Base-by-base conservation (phyloP, 2,329 filamentous ascomycete species). In the Colletotrichum ledebouriae region DNA sequence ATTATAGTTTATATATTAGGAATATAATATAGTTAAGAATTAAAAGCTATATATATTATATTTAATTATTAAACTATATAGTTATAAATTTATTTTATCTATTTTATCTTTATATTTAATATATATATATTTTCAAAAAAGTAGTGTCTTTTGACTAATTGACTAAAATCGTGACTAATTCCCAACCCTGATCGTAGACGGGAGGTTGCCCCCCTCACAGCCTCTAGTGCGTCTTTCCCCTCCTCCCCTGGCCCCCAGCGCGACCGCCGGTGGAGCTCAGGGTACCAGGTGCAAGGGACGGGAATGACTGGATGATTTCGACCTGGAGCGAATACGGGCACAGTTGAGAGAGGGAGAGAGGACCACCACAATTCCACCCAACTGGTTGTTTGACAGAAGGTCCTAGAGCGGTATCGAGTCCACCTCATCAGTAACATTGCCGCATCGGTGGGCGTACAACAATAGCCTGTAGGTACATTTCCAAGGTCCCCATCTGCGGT, bases 401-500 rank as follows among this genome's bases (percentile, higher is more conserved):
- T 33, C 12, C 20, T 6, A 53, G 56, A 55, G 39, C 44, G 62
- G 17, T 53, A 29, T 7, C 7, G 29, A 29, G 29, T 29, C 29
- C 29, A 29, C 29, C 29, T 29, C 29, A 29, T 29, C 29, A 29
- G 29, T 29, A 6, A 29, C 29, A 29, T 29, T 29, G 29, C 29
- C 29, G 29, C 29, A 29, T 58, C 34, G 56, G 56, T 59, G 42
- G 42, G 58, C 17, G 44, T 34, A 60, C 47, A 52, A 29, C 25
- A 25, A 25, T 46, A 29, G 58, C 58, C 46, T 49, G 44, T 25
- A 25, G 53, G 56, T 57, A 67, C 64, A 58, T 64, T 39, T 59
- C 37, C 46, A 17, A 46, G 46, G 60, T 59, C 53, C 60, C 64
- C 65, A 49, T 68, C 41, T 59, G 53, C 61, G 65, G 65, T 63